Conservation (phyloP, 331 rosid species). For the Pyrus hybrid region DNA sequence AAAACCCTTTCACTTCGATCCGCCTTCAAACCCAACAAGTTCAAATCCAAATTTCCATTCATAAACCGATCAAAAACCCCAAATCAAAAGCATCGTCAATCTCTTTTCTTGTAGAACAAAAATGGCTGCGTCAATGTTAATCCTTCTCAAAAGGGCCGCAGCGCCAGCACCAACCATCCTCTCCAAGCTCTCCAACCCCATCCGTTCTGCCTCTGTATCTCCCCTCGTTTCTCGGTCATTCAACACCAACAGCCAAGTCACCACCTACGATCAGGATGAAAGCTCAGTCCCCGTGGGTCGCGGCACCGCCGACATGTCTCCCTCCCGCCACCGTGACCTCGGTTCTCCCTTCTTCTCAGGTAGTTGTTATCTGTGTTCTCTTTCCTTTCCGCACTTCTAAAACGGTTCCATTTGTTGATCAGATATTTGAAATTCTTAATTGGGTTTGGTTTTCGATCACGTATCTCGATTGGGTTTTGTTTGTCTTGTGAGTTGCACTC, state of each 20-base stretch:
- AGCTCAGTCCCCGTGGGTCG: conserved; percentile 5
- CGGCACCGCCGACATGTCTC: neutral
- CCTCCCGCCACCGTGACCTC: conserved; percentile 36
- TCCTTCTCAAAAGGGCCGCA: conserved; percentile 16
- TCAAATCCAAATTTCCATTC: neutral
- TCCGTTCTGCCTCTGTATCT: conserved; percentile 20
- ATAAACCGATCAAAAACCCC: neutral
- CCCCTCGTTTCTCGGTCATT: conserved; percentile 44
- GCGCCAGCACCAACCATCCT: neutral
- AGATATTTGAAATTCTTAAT: too few species aligned
- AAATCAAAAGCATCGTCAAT: neutral
- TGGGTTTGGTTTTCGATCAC: too few species aligned
- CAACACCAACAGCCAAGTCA: conserved; percentile 51
- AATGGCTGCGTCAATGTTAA: conserved; percentile 21
- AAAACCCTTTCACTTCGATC: neutral
- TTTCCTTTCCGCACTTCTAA: neutral
- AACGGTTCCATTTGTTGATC: too few species aligned
- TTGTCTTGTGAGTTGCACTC: neutral
- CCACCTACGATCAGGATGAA: conserved; percentile 7
- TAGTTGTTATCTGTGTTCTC: conserved; percentile 14
- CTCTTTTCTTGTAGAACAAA: neutral
- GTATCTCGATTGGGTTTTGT: neutral
- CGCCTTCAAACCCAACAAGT: neutral
- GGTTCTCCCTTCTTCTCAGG: conserved; percentile 32
- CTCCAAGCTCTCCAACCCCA: conserved; percentile 16